Base-by-base conservation (phyloP, 805 yeast species). In the Starmerella floricola region DNA sequence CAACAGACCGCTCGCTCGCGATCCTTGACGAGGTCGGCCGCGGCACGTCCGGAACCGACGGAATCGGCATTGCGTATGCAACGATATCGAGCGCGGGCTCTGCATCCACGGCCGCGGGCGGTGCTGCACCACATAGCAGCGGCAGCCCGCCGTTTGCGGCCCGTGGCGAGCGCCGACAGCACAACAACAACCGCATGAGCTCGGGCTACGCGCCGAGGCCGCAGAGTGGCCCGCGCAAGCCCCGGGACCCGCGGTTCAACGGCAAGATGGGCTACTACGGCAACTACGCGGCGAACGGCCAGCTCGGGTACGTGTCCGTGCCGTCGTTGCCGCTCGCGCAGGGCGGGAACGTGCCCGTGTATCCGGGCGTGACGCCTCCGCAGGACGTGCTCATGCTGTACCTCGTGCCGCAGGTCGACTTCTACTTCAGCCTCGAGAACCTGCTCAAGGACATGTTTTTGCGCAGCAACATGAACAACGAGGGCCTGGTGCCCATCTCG, bases 341-440 rank as follows among this genome's bases (percentile, higher is more conserved):
- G n/a, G n/a, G n/a, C n/a, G n/a, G n/a, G n/a, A n/a, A n/a, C 28
- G 35, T 45, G 38, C 46, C 42, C 27, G 33, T 46, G 38, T 42
- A 45, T 17, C 36, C 30, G 23, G 40, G 38, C 6, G 27, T 20
- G n/a, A 12, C 36, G 31, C 31, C 31, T 11, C 39, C 39, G 6
- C 33, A 35, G 35, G 31, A 36, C 19, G 15, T 36, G n/a, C 31
- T 24, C 17, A 27, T 29, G 39, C 15, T 19, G 32, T 28, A 36
- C 29, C 61, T 69, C 26, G 57, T 72, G 6, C 61, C 59, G 61
- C 97, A 87, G 67, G 67, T 88, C 40, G 91, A 84, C 58, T 91
- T 91, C 67, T 91, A 91, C 62, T 82, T 91, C 65, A 79, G 93
- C 24, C 68, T 78, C 38, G 94, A 85, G 54, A 91, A 91, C 62